Evolutionary conservation across 129 eudicot species (phyloP).

Genomic region (Helianthus tuberosus): DNA sequence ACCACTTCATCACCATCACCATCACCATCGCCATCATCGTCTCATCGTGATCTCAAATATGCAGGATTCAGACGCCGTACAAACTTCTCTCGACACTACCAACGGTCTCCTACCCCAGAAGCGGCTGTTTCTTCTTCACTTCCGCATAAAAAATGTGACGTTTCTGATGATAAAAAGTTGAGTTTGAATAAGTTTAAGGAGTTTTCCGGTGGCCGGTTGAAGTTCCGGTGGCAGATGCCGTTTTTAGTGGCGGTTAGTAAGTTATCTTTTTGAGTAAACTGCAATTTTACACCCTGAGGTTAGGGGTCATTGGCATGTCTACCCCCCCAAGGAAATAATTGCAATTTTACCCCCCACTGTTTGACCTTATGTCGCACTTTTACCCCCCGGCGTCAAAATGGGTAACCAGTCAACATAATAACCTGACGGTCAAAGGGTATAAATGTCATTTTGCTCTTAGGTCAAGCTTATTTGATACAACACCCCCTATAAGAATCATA

Average conservation of each 20-base stretch:
- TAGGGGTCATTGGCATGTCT: too few species aligned
- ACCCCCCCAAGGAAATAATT: too few species aligned
- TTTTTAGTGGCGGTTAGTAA: conserved; percentile 49
- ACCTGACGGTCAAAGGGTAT: too few species aligned
- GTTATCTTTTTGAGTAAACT: too few species aligned
- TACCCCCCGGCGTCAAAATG: too few species aligned
- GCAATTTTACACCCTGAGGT: too few species aligned
- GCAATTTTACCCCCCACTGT: too few species aligned
- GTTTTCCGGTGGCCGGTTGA: conserved; percentile 32
- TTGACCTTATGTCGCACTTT: too few species aligned
- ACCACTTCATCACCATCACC: not conserved
- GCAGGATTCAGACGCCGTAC: conserved; percentile 48
- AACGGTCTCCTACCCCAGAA: conserved; percentile 24
- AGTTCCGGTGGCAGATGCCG: conserved; percentile 60
- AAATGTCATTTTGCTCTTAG: too few species aligned
- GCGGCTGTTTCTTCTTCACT: not conserved
- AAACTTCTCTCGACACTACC: conserved; percentile 30
- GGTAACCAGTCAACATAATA: too few species aligned
- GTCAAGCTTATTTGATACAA: too few species aligned
- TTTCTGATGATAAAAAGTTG: conserved; percentile 25
- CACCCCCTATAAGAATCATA: too few species aligned
- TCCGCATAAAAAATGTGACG: conserved; percentile 30
- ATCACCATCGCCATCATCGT: conserved; percentile 6
- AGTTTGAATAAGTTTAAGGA: conserved; percentile 20
- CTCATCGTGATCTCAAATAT: conserved; percentile 35